Evolutionary conservation across 2,329 filamentous ascomycete species (phyloP).

Genomic region (Arthrobotrys musiformis): DNA sequence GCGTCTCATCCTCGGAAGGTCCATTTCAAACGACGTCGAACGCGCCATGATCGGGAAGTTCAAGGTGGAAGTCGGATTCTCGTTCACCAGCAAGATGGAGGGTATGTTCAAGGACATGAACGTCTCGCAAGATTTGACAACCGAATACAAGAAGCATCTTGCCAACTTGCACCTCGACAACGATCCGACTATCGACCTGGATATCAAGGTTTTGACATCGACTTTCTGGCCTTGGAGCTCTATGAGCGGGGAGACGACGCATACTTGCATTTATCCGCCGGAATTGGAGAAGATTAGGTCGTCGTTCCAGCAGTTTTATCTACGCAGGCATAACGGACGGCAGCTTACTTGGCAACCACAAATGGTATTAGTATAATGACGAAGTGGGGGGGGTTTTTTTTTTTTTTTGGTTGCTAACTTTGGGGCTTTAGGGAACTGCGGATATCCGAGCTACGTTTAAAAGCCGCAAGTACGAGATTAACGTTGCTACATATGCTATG

Average conservation of each 20-base stretch:
- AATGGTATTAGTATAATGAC: slow-evolving; percentile 63
- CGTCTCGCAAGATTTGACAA: slow-evolving; percentile 82
- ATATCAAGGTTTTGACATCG: slow-evolving; percentile 85
- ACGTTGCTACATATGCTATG: slow-evolving; percentile 93
- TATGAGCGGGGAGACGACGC: slow-evolving; percentile 73
- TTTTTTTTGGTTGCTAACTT: background rate
- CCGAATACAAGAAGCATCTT: slow-evolving; percentile 78
- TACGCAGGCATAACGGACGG: slow-evolving; percentile 85
- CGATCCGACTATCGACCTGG: slow-evolving; percentile 77
- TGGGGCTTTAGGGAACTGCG: slow-evolving; percentile 68
- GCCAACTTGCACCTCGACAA: slow-evolving; percentile 67
- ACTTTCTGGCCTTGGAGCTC: slow-evolving; percentile 96
- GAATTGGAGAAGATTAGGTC: slow-evolving; percentile 79
- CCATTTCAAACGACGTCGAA: slow-evolving; percentile 89
- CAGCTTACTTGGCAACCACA: slow-evolving; percentile 83
- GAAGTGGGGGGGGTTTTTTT: background rate
- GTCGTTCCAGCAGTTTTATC: slow-evolving; percentile 89
- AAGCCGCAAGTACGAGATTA: slow-evolving; percentile 85
- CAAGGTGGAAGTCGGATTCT: slow-evolving; percentile 95
- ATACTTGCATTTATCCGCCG: slow-evolving; percentile 77
- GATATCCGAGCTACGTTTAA: slow-evolving; percentile 84
- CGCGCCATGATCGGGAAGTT: slow-evolving; percentile 95
- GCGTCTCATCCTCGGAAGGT: slow-evolving; percentile 86
- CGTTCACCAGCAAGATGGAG: slow-evolving; percentile 91
- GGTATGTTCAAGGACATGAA: slow-evolving; percentile 98